Evolutionary conservation across 441 rosid genomes (phyloP).

Genomic region (Metrosideros polymorpha): DNA sequence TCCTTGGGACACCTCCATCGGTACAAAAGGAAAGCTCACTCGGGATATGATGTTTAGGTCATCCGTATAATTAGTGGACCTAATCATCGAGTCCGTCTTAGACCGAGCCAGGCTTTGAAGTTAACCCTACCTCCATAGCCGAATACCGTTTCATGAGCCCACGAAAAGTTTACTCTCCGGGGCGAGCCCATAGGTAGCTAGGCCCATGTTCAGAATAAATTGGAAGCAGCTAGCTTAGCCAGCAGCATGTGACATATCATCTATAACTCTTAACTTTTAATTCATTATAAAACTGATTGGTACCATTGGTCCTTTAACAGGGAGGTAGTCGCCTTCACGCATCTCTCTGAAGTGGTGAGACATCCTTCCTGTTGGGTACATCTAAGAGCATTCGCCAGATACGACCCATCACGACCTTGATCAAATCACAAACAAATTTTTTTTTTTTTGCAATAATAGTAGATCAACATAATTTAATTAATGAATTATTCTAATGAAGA

Average conservation of each 20-base stretch:
- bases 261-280: background rate
- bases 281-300: background rate
- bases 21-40: too few species aligned
- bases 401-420: background rate
- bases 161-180: background rate
- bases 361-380: constrained; percentile 15
- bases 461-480: background rate
- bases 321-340: constrained; percentile 1
- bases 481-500: background rate
- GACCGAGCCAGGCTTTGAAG: background rate
- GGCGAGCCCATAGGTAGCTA: background rate
- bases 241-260: background rate
- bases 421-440: background rate
- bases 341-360: constrained; percentile 15
- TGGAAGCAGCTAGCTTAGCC: background rate
- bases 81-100: background rate
- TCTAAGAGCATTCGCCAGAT: background rate
- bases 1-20: too few species aligned
- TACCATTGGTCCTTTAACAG: constrained; percentile 11
- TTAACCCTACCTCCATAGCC: background rate
- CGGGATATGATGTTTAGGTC: too few species aligned
- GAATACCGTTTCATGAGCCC: background rate
- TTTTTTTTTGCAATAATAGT: background rate
- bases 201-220: background rate
- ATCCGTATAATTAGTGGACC: too few species aligned